Percentiles rank a stretch among this genome's conserved stretches.
phyloP scores from a whole-genome alignment of 495 filamentous ascomycete genomes.

The Tetracladium setigerum region DNA sequence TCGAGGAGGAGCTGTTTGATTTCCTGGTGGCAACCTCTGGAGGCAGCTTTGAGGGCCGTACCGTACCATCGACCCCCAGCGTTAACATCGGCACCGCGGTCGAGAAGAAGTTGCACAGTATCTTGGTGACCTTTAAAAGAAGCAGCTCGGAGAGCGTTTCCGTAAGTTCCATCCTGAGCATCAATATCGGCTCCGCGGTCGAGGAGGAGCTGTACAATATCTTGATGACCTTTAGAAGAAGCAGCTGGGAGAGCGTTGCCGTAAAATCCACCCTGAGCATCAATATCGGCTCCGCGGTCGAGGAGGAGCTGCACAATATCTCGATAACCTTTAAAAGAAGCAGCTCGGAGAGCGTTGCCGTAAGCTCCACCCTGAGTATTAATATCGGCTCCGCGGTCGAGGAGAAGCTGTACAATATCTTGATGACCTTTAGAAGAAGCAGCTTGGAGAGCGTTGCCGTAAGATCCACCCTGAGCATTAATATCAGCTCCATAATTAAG shows the following conservation, averaged over 20 bases:
- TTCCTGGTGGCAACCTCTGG: background rate
- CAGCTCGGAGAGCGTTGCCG: constrained; percentile 1
- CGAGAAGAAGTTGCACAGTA: background rate
- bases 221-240: background rate
- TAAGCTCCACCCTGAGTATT: constrained; percentile 1
- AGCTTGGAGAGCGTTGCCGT: constrained; percentile 2
- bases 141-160: constrained; percentile 1
- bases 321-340: background rate
- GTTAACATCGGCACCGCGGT: constrained; percentile 6
- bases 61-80: background rate
- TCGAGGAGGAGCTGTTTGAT: constrained; percentile 3
- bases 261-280: constrained; percentile 1
- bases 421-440: background rate
- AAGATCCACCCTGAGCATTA: no score
- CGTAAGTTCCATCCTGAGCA: background rate
- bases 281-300: constrained; percentile 3
- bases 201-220: background rate
- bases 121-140: background rate
- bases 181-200: constrained; percentile 5
- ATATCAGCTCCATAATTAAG: no score
- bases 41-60: constrained; percentile 3
- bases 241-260: constrained; percentile 1
- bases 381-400: constrained; percentile 4
- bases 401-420: background rate
- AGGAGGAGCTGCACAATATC: background rate